These are phyloP conservation scores for Saccharomyces paradoxus DNA, from an alignment of 805 yeast genomes.

Conservation along the genomic window DNA sequence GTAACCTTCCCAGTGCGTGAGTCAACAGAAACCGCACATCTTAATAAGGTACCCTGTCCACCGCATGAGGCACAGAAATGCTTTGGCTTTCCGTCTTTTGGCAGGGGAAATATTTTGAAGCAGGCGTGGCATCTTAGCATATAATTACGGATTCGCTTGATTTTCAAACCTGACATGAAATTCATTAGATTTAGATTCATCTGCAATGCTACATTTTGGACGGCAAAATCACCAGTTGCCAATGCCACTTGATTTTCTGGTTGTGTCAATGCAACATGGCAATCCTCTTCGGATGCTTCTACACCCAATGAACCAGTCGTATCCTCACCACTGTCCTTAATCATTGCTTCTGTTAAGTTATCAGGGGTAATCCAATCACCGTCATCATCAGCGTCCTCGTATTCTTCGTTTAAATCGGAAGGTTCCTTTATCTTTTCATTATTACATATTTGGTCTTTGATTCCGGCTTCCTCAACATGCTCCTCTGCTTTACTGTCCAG, in stretches of 20 bases:
- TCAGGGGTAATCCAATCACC: conserved; percentile 95
- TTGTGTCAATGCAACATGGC: conserved; percentile 14
- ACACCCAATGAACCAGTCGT: conserved; percentile 32
- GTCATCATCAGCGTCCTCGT: conserved; percentile 55
- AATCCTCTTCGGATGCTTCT: conserved; percentile 26
- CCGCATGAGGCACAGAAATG: conserved; percentile 97
- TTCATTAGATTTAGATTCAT: conserved; percentile 83
- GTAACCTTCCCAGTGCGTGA: conserved; percentile 70
- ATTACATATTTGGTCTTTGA: conserved; percentile 2
- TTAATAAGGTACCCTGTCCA: conserved; percentile 68
- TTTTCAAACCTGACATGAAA: conserved; percentile 72
- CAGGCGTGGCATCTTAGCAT: conserved; percentile 98
- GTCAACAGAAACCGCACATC: conserved; percentile 86
- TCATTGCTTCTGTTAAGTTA: conserved; percentile 60
- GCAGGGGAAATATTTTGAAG: conserved; percentile 71
- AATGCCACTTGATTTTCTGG: conserved; percentile 65
- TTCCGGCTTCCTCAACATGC: neutral
- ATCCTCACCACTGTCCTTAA: conserved; percentile 61
- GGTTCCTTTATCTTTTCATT: conserved; percentile 3
- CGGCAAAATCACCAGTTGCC: conserved; percentile 94
- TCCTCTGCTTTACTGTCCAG: neutral
- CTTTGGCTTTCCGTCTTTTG: conserved; percentile 63
- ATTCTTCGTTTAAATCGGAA: conserved; percentile 18
- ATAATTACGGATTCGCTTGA: conserved; percentile 77
- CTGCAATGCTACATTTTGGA: conserved; percentile 90